Conservation (phyloP, 2,329 filamentous ascomycete species). For the Stenocarpella maydis region DNA sequence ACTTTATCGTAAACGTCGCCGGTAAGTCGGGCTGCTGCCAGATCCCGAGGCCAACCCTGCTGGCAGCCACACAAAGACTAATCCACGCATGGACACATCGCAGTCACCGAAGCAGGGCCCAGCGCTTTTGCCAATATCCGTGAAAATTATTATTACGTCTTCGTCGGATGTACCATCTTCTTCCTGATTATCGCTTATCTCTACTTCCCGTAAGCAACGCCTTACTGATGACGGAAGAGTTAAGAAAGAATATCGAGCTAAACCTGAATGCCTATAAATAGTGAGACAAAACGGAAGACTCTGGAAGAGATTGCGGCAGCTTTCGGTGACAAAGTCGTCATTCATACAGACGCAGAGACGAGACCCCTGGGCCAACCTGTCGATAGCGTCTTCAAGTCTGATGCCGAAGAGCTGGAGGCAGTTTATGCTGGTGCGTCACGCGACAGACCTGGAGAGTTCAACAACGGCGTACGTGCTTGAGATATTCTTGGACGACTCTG, state of each 20-base stretch:
- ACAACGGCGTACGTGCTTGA: background rate
- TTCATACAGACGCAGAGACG: slow-evolving; percentile 2
- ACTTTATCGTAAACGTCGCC: slow-evolving; percentile 63
- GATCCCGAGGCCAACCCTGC: background rate
- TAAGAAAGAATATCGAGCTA: no score
- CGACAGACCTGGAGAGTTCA: background rate
- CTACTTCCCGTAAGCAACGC: slow-evolving; percentile 54
- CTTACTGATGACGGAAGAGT: background rate
- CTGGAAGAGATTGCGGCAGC: slow-evolving; percentile 58
- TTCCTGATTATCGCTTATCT: slow-evolving; percentile 62
- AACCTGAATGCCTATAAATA: background rate
- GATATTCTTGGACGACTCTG: background rate
- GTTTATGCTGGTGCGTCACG: background rate
- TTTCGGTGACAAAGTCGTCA: slow-evolving; percentile 56
- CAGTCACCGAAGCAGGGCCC: slow-evolving; percentile 61
- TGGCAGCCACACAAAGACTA: no score
- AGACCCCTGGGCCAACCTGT: background rate
- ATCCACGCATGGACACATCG: no score
- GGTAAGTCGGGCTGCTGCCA: slow-evolving; percentile 2
- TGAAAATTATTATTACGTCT: slow-evolving; percentile 70
- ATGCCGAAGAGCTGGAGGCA: slow-evolving; percentile 2
- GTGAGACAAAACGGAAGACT: slow-evolving; percentile 55
- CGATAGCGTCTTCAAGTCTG: background rate
- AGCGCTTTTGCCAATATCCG: slow-evolving; percentile 63
- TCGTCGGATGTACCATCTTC: slow-evolving; percentile 60